Conservation (phyloP, 768 basidiomycete species). For the Lentinula raphanica region DNA sequence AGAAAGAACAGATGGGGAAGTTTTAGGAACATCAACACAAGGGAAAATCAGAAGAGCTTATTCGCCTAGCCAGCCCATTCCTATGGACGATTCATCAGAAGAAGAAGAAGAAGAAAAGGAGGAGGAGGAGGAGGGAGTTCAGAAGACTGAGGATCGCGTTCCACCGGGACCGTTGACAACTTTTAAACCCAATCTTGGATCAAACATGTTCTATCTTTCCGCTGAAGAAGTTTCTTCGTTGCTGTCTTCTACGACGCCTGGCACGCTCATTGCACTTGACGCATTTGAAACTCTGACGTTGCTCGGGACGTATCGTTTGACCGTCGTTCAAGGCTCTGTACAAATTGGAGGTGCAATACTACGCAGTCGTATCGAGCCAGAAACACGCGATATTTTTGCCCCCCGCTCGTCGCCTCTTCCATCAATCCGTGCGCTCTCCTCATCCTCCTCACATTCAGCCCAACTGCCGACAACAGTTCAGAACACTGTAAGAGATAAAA, state of each 20-base stretch:
- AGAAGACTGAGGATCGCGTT: conserved; percentile 7
- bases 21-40: conserved; percentile 9
- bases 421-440: conserved; percentile 24
- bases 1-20: conserved; percentile 9
- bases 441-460: conserved; percentile 9
- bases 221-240: conserved; percentile 30
- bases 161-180: conserved; percentile 34
- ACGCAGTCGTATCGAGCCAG: conserved; percentile 25
- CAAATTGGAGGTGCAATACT: conserved; percentile 53
- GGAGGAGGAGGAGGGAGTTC: conserved; percentile 12
- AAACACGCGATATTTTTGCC: conserved; percentile 56
- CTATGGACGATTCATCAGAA: conserved; percentile 35
- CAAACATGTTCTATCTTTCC: conserved; percentile 43
- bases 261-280: conserved; percentile 39
- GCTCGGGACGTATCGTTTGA: conserved; percentile 60
- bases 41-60: conserved; percentile 27
- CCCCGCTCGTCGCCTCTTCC: conserved; percentile 80
- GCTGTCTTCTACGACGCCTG: conserved; percentile 13
- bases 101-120: too few species aligned
- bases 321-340: conserved; percentile 59
- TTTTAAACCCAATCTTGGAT: conserved; percentile 38
- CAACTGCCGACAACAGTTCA: conserved; percentile 13
- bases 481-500: conserved; percentile 15
- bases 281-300: conserved; percentile 53
- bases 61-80: conserved; percentile 51